A percentile compares a stretch with the other conserved stretches of the same genome.
These are phyloP conservation scores for Fusarium denticulatum DNA, from an alignment of 2,329 filamentous ascomycete species.

Conservation along the genomic window DNA sequence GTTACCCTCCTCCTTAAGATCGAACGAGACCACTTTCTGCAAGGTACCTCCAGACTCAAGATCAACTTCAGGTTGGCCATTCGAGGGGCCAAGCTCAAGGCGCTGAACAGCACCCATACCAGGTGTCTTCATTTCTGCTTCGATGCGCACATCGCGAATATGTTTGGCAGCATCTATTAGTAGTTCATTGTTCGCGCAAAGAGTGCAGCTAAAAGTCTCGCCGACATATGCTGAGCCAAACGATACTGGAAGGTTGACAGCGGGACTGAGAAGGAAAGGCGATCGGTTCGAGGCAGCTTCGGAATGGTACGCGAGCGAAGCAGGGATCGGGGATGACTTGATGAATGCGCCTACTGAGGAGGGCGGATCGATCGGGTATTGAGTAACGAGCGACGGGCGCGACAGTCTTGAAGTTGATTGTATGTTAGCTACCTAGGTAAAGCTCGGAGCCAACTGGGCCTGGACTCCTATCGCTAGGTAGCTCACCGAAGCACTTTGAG, in stretches of 20 bases:
- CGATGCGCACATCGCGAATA: constrained; percentile 81
- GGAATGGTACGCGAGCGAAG: constrained; percentile 76
- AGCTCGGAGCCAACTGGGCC: neutral
- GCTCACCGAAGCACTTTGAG: constrained; percentile 77
- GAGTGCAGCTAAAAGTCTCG: constrained; percentile 91
- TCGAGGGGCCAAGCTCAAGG: constrained; percentile 65
- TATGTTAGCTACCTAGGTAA: constrained; percentile 9
- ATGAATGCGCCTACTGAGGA: constrained; percentile 52
- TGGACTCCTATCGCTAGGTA: constrained; percentile 46
- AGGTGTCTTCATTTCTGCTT: constrained; percentile 96
- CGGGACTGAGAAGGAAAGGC: constrained; percentile 68
- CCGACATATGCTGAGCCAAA: constrained; percentile 97
- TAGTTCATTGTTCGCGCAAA: constrained; percentile 92
- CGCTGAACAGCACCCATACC: constrained; percentile 66
- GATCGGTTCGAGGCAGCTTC: constrained; percentile 58
- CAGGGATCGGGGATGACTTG: constrained; percentile 60
- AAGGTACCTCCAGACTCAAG: constrained; percentile 73
- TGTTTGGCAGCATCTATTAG: constrained; percentile 50
- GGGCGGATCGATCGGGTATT: constrained; percentile 69
- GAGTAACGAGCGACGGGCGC: constrained; percentile 78
- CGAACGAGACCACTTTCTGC: constrained; percentile 84
- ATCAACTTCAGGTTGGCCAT: constrained; percentile 51
- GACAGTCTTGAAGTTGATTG: constrained; percentile 70
- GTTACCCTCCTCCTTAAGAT: constrained; percentile 92
- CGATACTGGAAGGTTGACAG: constrained; percentile 85